Conservation (phyloP, 441 rosid species). For the Macaranga tanarius region DNA sequence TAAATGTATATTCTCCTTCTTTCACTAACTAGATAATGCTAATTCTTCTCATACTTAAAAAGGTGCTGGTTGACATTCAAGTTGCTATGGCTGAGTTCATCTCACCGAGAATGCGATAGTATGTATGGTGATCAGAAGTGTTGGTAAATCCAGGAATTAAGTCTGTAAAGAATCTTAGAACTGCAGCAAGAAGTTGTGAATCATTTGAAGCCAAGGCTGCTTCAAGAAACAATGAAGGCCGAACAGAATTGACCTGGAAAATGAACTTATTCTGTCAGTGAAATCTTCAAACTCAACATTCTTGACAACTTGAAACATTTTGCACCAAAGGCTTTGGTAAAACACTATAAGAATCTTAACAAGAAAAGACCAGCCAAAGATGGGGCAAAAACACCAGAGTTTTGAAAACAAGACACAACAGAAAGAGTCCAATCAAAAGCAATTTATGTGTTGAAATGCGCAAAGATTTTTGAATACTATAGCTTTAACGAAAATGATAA, state of each 20-base stretch:
- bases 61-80: background rate
- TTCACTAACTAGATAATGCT: background rate
- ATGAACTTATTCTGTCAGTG: slow-evolving; percentile 15
- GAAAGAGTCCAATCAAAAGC: background rate
- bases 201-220: slow-evolving; percentile 72
- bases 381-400: background rate
- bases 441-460: background rate
- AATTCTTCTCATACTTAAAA: background rate
- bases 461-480: background rate
- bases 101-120: slow-evolving; percentile 59
- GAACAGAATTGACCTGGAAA: slow-evolving; percentile 66
- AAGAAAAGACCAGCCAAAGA: background rate
- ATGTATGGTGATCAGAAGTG: slow-evolving; percentile 59
- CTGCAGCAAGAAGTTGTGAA: slow-evolving; percentile 74
- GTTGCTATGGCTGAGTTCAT: slow-evolving; percentile 44
- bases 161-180: slow-evolving; percentile 84
- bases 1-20: background rate
- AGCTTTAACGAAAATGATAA: too few relatives aligned
- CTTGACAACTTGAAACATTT: background rate
- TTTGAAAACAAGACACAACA: background rate
- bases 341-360: slow-evolving; percentile 3
- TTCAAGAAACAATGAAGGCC: slow-evolving; percentile 73
- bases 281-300: background rate
- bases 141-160: slow-evolving; percentile 65
- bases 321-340: slow-evolving; percentile 2